Evolutionary conservation across 176 grass and related monocot genomes (phyloP), one percentile per base, ranked within the genome.

Genomic region (Musa acuminata): DNA sequence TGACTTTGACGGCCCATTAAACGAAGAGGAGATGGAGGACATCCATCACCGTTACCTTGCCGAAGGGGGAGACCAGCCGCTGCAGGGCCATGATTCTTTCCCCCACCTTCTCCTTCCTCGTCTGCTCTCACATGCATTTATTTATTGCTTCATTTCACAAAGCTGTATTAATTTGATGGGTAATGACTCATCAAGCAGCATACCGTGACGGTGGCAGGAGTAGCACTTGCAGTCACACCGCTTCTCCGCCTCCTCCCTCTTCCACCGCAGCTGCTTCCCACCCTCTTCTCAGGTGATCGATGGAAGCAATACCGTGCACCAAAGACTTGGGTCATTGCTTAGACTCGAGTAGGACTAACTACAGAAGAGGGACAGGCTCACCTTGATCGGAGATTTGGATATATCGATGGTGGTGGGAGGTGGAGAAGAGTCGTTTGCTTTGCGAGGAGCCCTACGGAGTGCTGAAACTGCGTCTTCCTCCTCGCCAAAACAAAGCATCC

Each of bases 11-110:
- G 3, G 51, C 63, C 29, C 20, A 9, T 19, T 25, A 3, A 11
- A 14, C 12, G 68, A 79, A 80, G 72, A 53, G 73, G 75, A 70
- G 53, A 82, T 84, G 74, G 82, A 29, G 62, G 69, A 9, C 60
- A 54, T 26, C 25, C 51, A 71, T 71, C 17, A 17, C 23, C 25
- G 68, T 81, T 70, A 92, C 90, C 90, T 92, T 92, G 51, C 90
- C 90, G 65, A 92, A 89, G 14, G 90, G 90, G 78, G 90, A 92
- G 43, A 92, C 90, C 70, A 92, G 79, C 66, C 87, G 90, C 77
- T 92, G 90, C 84, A 92, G 84, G 54, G 90, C 90, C 60, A 89
- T 55, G 74, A 92, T 92, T 87, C 87, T 82, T 77, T 92, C 90
- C 53, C 90, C 87, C 14, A 92, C 64, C 73, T 59, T 69, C 87